phyloP scores from a whole-genome alignment of 805 yeast genomes.

The Tetrapisispora fleetii region DNA sequence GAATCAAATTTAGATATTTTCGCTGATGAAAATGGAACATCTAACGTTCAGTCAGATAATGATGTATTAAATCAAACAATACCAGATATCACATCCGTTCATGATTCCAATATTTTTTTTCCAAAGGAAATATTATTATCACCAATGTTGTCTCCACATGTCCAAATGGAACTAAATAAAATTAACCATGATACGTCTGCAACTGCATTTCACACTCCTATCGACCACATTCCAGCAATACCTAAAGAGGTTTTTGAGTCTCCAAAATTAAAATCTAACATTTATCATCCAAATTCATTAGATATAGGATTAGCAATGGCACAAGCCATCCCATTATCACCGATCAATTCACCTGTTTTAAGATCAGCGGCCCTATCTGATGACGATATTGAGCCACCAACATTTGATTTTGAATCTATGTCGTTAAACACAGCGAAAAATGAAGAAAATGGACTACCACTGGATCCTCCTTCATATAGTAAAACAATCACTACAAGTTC shows the following conservation, averaged over 20 bases:
- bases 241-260: constrained; percentile 10
- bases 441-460: constrained; percentile 11
- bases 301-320: constrained; percentile 44
- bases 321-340: constrained; percentile 32
- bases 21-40: not conserved
- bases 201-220: not conserved
- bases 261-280: constrained; percentile 34
- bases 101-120: constrained; percentile 33
- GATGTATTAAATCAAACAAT: not conserved
- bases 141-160: constrained; percentile 45
- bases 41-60: not conserved
- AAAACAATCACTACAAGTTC: constrained; percentile 17
- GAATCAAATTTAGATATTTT: not conserved
- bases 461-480: constrained; percentile 30
- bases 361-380: constrained; percentile 22
- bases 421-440: not conserved
- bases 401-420: constrained; percentile 11
- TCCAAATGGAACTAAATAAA: constrained; percentile 5
- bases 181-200: not conserved
- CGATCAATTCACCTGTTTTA: constrained; percentile 1
- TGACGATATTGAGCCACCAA: constrained; percentile 14
- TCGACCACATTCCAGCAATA: not conserved
- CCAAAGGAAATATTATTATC: constrained; percentile 32
- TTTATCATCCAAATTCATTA: constrained; percentile 45
- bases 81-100: constrained; percentile 9